A percentile compares a stretch with the other conserved stretches of the same genome.
These are phyloP conservation scores for Penicillium bialowiezense DNA, from an alignment of 495 filamentous ascomycete species.

Conservation along the genomic window DNA sequence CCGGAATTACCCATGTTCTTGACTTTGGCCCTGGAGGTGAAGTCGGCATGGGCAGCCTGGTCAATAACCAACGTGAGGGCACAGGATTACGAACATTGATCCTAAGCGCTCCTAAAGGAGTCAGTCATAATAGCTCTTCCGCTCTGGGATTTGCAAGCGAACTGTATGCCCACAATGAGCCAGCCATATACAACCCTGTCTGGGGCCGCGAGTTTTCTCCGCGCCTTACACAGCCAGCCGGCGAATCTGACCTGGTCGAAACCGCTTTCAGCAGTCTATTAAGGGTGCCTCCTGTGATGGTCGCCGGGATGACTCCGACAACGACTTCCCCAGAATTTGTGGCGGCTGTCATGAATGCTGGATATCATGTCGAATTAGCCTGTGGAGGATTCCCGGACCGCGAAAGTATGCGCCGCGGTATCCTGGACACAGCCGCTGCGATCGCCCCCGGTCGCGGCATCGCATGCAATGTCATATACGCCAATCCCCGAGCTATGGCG, in stretches of 20 bases:
- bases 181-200: background rate
- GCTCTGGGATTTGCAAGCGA: background rate
- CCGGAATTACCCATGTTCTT: background rate
- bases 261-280: constrained; percentile 36
- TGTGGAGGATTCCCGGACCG: constrained; percentile 33
- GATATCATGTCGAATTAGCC: constrained; percentile 40
- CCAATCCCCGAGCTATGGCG: constrained; percentile 29
- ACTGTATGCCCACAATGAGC: background rate
- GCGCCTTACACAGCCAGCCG: constrained; percentile 9
- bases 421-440: constrained; percentile 20
- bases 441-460: constrained; percentile 34
- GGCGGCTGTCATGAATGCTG: constrained; percentile 35
- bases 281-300: constrained; percentile 36
- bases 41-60: background rate
- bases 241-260: constrained; percentile 16
- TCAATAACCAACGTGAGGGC: constrained; percentile 1
- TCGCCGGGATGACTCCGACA: constrained; percentile 46
- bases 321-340: constrained; percentile 39
- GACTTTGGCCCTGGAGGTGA: background rate
- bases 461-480: constrained; percentile 40
- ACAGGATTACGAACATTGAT: background rate
- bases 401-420: constrained; percentile 25
- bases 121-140: background rate
- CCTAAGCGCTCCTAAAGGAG: background rate
- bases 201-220: constrained; percentile 27